phyloP scores from a whole-genome alignment of 1,139 yeast species.

The Fermentozyma sake region DNA sequence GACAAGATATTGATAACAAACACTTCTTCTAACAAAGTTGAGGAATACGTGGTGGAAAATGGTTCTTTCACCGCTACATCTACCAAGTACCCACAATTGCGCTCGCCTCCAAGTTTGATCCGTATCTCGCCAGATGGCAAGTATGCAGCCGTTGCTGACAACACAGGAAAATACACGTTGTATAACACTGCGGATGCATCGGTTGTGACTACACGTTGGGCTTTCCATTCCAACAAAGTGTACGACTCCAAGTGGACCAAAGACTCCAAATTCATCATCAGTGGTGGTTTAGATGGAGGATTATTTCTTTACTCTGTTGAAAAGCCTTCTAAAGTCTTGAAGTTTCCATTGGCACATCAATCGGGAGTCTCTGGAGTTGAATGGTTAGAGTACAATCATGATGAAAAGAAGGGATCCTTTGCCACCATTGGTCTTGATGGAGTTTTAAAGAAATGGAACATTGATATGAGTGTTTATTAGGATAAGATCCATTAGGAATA shows the following conservation, averaged over 20 bases:
- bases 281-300: slow-evolving; percentile 83
- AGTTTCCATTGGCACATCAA: slow-evolving; percentile 77
- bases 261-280: slow-evolving; percentile 67
- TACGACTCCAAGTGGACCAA: slow-evolving; percentile 74
- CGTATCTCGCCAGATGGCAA: slow-evolving; percentile 69
- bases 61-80: slow-evolving; percentile 10
- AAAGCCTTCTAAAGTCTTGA: slow-evolving; percentile 72
- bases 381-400: slow-evolving; percentile 51
- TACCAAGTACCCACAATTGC: slow-evolving; percentile 39
- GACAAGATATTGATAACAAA: slow-evolving; percentile 49
- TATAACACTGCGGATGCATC: slow-evolving; percentile 53
- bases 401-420: slow-evolving; percentile 31
- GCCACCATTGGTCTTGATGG: slow-evolving; percentile 82
- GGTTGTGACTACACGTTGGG: slow-evolving; percentile 87
- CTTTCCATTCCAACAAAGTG: slow-evolving; percentile 84
- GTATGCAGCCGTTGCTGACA: slow-evolving; percentile 80
- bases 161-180: slow-evolving; percentile 75
- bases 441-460: slow-evolving; percentile 70
- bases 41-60: slow-evolving; percentile 20
- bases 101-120: slow-evolving; percentile 60
- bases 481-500: too few relatives aligned
- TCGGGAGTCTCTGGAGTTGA: slow-evolving; percentile 74
- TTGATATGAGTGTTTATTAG: slow-evolving; percentile 25
- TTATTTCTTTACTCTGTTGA: slow-evolving; percentile 74
- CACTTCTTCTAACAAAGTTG: slow-evolving; percentile 31